Conservation (phyloP, 257 asterid genomes). For the Vinca minor region DNA sequence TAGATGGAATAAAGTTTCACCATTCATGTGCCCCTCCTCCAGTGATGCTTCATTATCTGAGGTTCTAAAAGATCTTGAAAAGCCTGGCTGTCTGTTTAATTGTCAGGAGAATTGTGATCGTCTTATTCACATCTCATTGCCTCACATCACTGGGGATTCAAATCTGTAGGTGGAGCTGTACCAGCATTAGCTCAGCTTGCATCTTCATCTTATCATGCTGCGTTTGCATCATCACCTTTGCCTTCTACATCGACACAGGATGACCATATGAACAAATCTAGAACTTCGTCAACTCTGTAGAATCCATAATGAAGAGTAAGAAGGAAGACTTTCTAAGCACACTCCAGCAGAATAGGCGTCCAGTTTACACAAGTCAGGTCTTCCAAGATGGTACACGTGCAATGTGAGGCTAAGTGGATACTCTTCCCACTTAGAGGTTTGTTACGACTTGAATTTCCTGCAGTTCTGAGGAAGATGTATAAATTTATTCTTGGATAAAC, state of each 20-base stretch:
- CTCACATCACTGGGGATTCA: conserved; percentile 10
- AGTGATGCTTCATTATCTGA: too few relatives aligned
- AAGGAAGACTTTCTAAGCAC: not conserved
- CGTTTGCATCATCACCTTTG: conserved; percentile 42
- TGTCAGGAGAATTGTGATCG: too few relatives aligned
- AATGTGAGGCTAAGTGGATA: not conserved
- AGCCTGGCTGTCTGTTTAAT: too few relatives aligned
- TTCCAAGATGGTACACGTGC: not conserved
- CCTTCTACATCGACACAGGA: conserved; percentile 45
- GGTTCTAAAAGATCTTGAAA: too few relatives aligned
- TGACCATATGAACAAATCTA: conserved; percentile 21
- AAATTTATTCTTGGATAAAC: not conserved
- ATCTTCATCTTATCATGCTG: conserved; percentile 76
- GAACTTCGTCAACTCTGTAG: conserved; percentile 23
- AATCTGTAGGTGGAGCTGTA: conserved; percentile 76
- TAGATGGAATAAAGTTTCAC: too few relatives aligned
- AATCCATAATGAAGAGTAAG: not conserved
- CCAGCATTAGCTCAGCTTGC: conserved; percentile 84
- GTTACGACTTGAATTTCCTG: not conserved
- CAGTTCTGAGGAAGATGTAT: not conserved
- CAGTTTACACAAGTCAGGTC: not conserved
- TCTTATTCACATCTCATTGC: not conserved
- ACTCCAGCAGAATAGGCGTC: not conserved
- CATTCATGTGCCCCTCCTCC: too few relatives aligned
- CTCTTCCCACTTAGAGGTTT: not conserved